Base-by-base conservation (phyloP, 371 early-diverging fungal species). In the Umbelopsis sp. region DNA sequence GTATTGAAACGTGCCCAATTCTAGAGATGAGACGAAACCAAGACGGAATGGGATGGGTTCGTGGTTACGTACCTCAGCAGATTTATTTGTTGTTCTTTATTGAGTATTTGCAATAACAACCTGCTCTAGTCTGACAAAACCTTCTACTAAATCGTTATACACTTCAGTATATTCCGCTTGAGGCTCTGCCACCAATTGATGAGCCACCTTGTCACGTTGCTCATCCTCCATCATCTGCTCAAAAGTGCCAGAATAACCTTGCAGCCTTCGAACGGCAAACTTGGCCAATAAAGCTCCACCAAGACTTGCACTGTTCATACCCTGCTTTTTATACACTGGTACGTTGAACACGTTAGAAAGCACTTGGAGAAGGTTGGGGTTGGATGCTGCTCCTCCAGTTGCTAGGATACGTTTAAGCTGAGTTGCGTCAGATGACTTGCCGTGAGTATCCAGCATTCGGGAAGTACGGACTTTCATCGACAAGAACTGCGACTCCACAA, bases 361-460 rank as follows among this genome's bases (percentile, higher is more conserved):
- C 0, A 90, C 72, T 45, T 89, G 86, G 12, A 87, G 74, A 12
- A 94, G 72, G 1, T 72, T 71, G 2, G 64, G 37, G 74, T 92
- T 94, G 1, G 75, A 78, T 2, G 93, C 86, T 6, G 92, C 94
- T 4, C 95, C 95, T 12, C 95, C 95, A 0, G 92, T 89, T 5
- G 89, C 90, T 24, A 92, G 74, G 9, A 93, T 77, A 44, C 83
- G 83, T 32, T 74, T 72, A 32, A 79, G 63, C 7, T 50, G 44
- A 78, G 77, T 12, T 68, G 74, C 68, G 37, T 48, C 66, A 50
- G 50, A 44, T 46, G 37, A 64, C 44, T 64, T 24, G 72, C 69
- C 35, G 65, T 69, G 29, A 20, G 69, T 78, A 63, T 76, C 85
- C 74, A 71, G 46, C 79, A 86, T 78, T 25, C 77, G 71, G 44